phyloP scores from a whole-genome alignment of 352 stramenopile species.

The Globisporangium paroecandrum region DNA sequence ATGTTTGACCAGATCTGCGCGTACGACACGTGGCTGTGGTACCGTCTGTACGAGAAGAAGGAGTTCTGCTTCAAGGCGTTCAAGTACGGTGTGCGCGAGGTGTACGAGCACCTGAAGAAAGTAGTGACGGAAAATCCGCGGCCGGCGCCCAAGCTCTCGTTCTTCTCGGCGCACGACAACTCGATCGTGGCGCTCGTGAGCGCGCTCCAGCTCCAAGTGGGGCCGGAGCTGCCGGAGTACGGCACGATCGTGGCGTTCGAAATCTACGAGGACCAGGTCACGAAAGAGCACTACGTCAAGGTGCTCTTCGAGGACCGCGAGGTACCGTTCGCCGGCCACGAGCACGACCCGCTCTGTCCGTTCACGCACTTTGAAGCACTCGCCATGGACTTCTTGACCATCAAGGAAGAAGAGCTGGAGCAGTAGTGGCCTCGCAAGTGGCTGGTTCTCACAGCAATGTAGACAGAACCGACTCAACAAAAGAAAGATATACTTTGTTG shows the following conservation, averaged over 20 bases:
- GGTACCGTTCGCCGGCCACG: slow-evolving; percentile 52
- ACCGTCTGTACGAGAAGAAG: slow-evolving; percentile 62
- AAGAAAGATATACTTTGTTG: background rate
- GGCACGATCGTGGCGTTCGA: slow-evolving; percentile 70
- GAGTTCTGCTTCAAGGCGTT: slow-evolving; percentile 63
- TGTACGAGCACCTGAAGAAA: slow-evolving; percentile 50
- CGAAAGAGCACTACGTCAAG: slow-evolving; percentile 49
- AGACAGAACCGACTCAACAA: background rate
- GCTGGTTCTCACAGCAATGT: background rate
- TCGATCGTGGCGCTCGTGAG: slow-evolving; percentile 76
- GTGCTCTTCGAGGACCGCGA: slow-evolving; percentile 56
- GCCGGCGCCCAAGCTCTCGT: slow-evolving; percentile 47
- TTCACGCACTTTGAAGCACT: slow-evolving; percentile 64
- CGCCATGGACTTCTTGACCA: slow-evolving; percentile 45
- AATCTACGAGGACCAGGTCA: slow-evolving; percentile 50
- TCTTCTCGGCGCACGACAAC: slow-evolving; percentile 86
- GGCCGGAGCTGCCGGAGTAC: slow-evolving; percentile 54
- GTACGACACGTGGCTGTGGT: slow-evolving; percentile 83
- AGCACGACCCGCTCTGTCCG: slow-evolving; percentile 48
- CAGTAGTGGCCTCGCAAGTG: background rate
- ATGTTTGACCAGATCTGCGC: slow-evolving; percentile 55
- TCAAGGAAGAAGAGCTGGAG: background rate
- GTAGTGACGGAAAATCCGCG: slow-evolving; percentile 32
- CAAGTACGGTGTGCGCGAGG: slow-evolving; percentile 52
- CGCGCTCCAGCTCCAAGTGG: slow-evolving; percentile 64